Conservation (phyloP, 2,329 filamentous ascomycete species). For the Colletotrichum sp. region DNA sequence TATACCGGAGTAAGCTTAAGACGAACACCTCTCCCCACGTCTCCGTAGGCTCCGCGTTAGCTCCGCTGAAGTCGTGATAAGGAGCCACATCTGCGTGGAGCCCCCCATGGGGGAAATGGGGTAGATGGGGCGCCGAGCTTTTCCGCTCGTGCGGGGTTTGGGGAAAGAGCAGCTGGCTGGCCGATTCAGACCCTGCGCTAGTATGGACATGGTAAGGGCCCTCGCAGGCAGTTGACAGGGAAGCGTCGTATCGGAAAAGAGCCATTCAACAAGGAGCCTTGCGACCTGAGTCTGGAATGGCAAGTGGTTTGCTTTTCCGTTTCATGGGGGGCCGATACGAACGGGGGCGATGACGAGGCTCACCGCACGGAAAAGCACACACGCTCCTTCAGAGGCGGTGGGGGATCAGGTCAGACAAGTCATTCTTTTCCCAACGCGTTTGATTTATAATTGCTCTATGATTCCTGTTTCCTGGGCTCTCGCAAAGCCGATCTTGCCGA, state of each 20-base stretch:
- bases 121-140: slow-evolving; percentile 14
- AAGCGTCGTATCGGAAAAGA: slow-evolving; percentile 4
- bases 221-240: background rate
- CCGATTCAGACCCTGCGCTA: slow-evolving; percentile 8
- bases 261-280: background rate
- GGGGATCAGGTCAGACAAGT: background rate
- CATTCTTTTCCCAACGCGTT: background rate
- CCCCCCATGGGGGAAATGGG: slow-evolving; percentile 9
- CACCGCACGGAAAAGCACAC: slow-evolving; percentile 1
- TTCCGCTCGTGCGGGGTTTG: slow-evolving; percentile 16
- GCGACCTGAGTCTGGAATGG: background rate
- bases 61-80: slow-evolving; percentile 9
- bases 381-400: background rate
- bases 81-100: background rate
- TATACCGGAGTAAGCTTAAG: background rate
- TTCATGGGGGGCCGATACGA: background rate
- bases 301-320: background rate
- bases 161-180: background rate
- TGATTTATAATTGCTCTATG: slow-evolving; percentile 9
- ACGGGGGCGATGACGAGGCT: background rate
- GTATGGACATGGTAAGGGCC: background rate
- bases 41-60: background rate
- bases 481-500: slow-evolving; percentile 1
- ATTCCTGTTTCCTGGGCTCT: background rate
- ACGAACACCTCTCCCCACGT: background rate